A percentile compares a stretch with the other conserved stretches of the same genome.
Evolutionary conservation across 2,329 filamentous ascomycete species (phyloP).

Genomic region (Sarocladium oryzae): DNA sequence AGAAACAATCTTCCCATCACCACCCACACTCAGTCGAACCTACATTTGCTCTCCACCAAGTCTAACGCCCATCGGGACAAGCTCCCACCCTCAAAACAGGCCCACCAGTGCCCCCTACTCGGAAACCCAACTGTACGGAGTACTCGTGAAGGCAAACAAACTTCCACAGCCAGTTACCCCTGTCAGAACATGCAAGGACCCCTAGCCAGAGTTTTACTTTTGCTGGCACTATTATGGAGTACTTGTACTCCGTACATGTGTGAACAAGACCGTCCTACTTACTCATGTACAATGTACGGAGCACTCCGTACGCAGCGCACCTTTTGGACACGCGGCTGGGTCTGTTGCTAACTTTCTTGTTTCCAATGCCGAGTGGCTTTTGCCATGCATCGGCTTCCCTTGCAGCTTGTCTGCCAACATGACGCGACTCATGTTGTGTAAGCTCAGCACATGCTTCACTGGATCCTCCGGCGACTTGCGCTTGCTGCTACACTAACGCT

Average conservation of each 20-base stretch:
- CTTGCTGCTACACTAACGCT: background rate
- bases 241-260: conserved; percentile 21
- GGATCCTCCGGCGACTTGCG: background rate
- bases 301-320: too few species aligned
- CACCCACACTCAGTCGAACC: too few species aligned
- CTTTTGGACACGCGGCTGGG: too few species aligned
- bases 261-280: too few species aligned
- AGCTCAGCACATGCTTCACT: background rate
- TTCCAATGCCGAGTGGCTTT: conserved; percentile 6
- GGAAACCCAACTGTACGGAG: too few species aligned
- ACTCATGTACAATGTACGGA: too few species aligned
- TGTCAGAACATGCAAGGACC: conserved; percentile 1
- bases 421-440: background rate
- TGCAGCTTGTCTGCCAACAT: background rate
- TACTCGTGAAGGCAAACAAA: too few species aligned
- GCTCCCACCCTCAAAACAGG: too few species aligned
- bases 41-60: too few species aligned
- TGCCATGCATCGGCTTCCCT: background rate
- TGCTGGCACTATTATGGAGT: background rate
- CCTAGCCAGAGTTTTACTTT: background rate
- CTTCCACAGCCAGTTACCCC: background rate
- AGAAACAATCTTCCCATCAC: too few species aligned
- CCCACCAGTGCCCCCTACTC: too few species aligned
- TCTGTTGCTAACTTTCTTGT: background rate
- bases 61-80: too few species aligned